A percentile compares a stretch with the other conserved stretches of the same genome.
Evolutionary conservation across 2,329 filamentous ascomycete genomes (phyloP).

Genomic region (Xylaria sp.): DNA sequence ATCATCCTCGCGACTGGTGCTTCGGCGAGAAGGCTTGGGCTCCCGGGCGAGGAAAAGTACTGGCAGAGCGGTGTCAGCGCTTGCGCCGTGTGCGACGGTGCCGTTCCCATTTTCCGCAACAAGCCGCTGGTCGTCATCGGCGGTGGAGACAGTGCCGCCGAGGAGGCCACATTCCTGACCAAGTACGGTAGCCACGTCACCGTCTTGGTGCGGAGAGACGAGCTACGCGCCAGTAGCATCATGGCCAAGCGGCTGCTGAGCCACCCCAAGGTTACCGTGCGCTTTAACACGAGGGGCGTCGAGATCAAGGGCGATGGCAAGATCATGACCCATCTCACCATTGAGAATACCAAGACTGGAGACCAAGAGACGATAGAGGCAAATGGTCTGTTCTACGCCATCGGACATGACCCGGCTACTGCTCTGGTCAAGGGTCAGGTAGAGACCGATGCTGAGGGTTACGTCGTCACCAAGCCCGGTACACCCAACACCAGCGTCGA

Average conservation of each 20-base stretch:
- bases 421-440: slow-evolving; percentile 90
- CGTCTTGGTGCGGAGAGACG: slow-evolving; percentile 88
- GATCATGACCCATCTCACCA: slow-evolving; percentile 88
- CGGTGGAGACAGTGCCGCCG: slow-evolving; percentile 94
- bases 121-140: slow-evolving; percentile 96
- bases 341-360: slow-evolving; percentile 82
- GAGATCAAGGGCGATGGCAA: slow-evolving; percentile 88
- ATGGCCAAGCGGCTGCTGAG: slow-evolving; percentile 87
- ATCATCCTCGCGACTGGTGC: slow-evolving; percentile 96
- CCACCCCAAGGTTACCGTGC: slow-evolving; percentile 90
- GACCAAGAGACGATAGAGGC: slow-evolving; percentile 86
- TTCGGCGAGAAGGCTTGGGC: slow-evolving; percentile 83
- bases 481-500: slow-evolving; percentile 85
- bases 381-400: slow-evolving; percentile 95
- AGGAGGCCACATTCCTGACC: slow-evolving; percentile 96
- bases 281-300: slow-evolving; percentile 82
- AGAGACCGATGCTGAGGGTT: slow-evolving; percentile 88
- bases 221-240: slow-evolving; percentile 86
- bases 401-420: slow-evolving; percentile 95
- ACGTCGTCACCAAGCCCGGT: slow-evolving; percentile 88
- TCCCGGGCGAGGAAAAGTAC: slow-evolving; percentile 91
- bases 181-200: slow-evolving; percentile 97
- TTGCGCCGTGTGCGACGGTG: slow-evolving; percentile 97
- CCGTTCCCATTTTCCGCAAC: slow-evolving; percentile 96
- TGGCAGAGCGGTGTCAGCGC: slow-evolving; percentile 98